Base-by-base conservation (phyloP, 75 land plant species). In the Picea sitchensis region DNA sequence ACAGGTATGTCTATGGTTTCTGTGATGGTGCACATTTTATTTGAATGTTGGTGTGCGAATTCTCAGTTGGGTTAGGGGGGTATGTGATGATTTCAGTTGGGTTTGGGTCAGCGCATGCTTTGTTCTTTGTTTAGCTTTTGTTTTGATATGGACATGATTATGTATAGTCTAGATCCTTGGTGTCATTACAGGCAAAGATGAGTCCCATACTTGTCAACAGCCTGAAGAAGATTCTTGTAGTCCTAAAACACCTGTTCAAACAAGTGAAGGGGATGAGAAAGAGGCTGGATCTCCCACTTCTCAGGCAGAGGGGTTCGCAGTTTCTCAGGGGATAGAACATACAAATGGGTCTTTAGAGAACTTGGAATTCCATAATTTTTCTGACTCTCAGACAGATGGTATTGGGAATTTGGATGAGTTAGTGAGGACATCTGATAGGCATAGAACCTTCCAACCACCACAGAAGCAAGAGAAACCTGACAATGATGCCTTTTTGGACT, bases 221-320 rank as follows among this genome's bases (percentile, higher is more conserved):
- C 31, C 4, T 17, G 38, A 65, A 36, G 69, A 65, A 32, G 69
- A 65, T 32, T 32, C 34, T 65, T 65, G 31, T 65, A 32, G 69
- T 65, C 69, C 69, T 15, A 65, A 65, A 14, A 65, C 69, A 65
- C 69, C 36, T 65, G 36, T 65, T 65, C 69, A 32, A 65, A 36
- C 38, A 65, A 65, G 34, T 32, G 69, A 65, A 32, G 38, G 69
- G 38, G 69, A 65, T 31, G 69, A 32, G 31, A 65, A 32, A 32
- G 38, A 65, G 38, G 69, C 38, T 65, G 69, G 69, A 32, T 65
- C 69, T 65, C 38, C 69, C 17, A 14, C 18, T 5, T 65, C 69
- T 65, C 67, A 31, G 14, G 31, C 67, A 64, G 67, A 64, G 14
- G 67, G 31, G 12, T 13, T 64, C 31, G 67, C 26, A 4, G 12